These are phyloP conservation scores for Macrolepiota dolichaula DNA, from an alignment of 768 basidiomycete genomes.

Conservation along the genomic window DNA sequence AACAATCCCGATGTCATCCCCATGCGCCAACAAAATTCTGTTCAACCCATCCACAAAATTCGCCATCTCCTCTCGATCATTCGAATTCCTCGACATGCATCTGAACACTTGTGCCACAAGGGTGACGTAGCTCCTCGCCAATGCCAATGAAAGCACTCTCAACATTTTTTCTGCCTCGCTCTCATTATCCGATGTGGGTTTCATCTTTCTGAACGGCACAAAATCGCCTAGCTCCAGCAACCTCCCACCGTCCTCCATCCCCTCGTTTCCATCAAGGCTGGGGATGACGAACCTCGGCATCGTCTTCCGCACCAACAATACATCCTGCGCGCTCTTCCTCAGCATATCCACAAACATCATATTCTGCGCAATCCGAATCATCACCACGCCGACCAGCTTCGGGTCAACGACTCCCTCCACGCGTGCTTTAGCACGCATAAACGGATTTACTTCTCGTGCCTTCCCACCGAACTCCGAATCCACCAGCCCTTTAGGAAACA, in stretches of 20 bases:
- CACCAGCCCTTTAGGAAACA: slow-evolving; percentile 53
- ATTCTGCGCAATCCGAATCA: slow-evolving; percentile 71
- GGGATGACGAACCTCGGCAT: slow-evolving; percentile 62
- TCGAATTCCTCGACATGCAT: slow-evolving; percentile 68
- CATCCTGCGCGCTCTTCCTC: slow-evolving; percentile 63
- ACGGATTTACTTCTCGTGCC: slow-evolving; percentile 23
- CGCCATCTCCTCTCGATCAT: slow-evolving; percentile 64
- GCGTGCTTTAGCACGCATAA: slow-evolving; percentile 51
- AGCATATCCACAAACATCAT: slow-evolving; percentile 62
- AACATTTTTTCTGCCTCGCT: slow-evolving; percentile 17
- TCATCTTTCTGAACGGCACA: slow-evolving; percentile 33
- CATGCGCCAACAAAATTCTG: slow-evolving; percentile 62
- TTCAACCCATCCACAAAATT: slow-evolving; percentile 69
- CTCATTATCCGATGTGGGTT: slow-evolving; percentile 1
- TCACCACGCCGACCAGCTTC: slow-evolving; percentile 49
- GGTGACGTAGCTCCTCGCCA: slow-evolving; percentile 68
- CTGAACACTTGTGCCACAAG: slow-evolving; percentile 69
- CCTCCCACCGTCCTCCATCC: slow-evolving; percentile 12
- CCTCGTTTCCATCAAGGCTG: slow-evolving; percentile 28
- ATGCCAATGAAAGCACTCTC: slow-evolving; percentile 51
- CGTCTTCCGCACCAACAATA: slow-evolving; percentile 62
- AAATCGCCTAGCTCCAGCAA: slow-evolving; percentile 44
- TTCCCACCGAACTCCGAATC: neutral
- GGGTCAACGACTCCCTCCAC: slow-evolving; percentile 31
- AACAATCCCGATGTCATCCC: slow-evolving; percentile 76